phyloP scores from a whole-genome alignment of 371 early-diverging fungal genomes.

The Basidiobolus meristosporus region DNA sequence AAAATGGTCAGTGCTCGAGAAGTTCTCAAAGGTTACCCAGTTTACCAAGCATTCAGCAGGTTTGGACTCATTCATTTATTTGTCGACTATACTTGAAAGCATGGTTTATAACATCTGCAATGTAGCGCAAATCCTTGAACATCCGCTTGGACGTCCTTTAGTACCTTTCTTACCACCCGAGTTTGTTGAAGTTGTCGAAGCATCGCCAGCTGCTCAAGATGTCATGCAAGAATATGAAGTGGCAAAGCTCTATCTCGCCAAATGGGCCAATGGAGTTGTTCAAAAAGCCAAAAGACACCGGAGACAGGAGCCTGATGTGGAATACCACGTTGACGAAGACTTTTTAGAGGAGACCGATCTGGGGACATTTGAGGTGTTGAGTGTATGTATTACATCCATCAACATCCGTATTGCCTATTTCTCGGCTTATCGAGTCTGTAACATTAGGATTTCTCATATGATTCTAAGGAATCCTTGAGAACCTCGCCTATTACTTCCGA shows the following conservation, averaged over 20 bases:
- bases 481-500: constrained; percentile 44
- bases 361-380: constrained; percentile 40
- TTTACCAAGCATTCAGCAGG: constrained; percentile 51
- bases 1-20: constrained; percentile 63
- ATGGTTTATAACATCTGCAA: neutral
- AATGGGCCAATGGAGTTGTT: constrained; percentile 50
- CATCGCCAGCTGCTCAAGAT: constrained; percentile 20
- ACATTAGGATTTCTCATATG: constrained; percentile 9
- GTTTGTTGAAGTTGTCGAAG: constrained; percentile 18
- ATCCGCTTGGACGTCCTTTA: constrained; percentile 56
- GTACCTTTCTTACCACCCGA: constrained; percentile 57
- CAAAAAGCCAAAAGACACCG: constrained; percentile 14
- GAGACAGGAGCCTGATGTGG: constrained; percentile 10
- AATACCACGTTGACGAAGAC: neutral
- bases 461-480: constrained; percentile 14
- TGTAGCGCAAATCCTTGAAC: constrained; percentile 43
- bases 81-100: neutral
- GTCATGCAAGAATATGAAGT: constrained; percentile 53
- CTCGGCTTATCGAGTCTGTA: constrained; percentile 1
- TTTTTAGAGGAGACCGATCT: constrained; percentile 26
- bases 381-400: constrained; percentile 12
- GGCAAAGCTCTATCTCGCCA: constrained; percentile 57
- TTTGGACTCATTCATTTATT: constrained; percentile 2
- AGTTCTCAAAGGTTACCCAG: constrained; percentile 64
- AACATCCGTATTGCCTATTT: constrained; percentile 9